These are phyloP conservation scores for Porcisia hertigi DNA, from an alignment of 208 protist species.

Conservation along the genomic window DNA sequence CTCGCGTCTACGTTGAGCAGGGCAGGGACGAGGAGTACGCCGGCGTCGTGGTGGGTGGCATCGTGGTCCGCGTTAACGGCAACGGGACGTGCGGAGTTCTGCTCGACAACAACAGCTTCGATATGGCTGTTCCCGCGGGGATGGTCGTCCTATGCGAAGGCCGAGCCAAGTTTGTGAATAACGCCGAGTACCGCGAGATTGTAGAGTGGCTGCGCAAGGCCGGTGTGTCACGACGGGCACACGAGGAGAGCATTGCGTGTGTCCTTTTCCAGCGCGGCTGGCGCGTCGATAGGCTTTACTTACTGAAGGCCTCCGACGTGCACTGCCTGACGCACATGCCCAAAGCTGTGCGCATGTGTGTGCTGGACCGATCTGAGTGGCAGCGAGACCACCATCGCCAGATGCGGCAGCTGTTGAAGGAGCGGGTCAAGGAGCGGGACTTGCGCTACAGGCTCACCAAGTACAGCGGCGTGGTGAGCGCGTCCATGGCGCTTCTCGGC, in stretches of 20 bases:
- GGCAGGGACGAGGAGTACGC: slow-evolving; percentile 33
- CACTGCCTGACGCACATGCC: slow-evolving; percentile 64
- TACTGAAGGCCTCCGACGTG: slow-evolving; percentile 76
- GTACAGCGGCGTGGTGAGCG: slow-evolving; percentile 72
- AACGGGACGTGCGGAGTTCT: slow-evolving; percentile 79
- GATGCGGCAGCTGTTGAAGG: slow-evolving; percentile 63
- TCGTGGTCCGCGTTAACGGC: slow-evolving; percentile 79
- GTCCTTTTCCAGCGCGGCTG: slow-evolving; percentile 81
- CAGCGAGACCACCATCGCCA: slow-evolving; percentile 69
- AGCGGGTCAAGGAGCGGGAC: slow-evolving; percentile 70
- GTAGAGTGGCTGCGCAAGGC: slow-evolving; percentile 80
- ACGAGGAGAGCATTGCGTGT: slow-evolving; percentile 75
- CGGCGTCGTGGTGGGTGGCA: slow-evolving; percentile 53
- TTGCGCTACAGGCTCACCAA: slow-evolving; percentile 70
- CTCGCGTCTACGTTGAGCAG: slow-evolving; percentile 71
- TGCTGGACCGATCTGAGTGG: slow-evolving; percentile 71
- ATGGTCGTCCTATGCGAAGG: slow-evolving; percentile 66
- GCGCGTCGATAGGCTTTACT: slow-evolving; percentile 78
- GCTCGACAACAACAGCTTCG: slow-evolving; percentile 85
- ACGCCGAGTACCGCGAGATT: slow-evolving; percentile 56
- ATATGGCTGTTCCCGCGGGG: slow-evolving; percentile 69
- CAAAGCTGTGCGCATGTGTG: slow-evolving; percentile 57
- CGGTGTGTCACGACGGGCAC: slow-evolving; percentile 58
- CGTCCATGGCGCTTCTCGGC: slow-evolving; percentile 63
- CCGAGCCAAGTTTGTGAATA: slow-evolving; percentile 43